phyloP scores from a whole-genome alignment of 2,329 filamentous ascomycete genomes.

The Pseudocercospora pini-densiflorae region DNA sequence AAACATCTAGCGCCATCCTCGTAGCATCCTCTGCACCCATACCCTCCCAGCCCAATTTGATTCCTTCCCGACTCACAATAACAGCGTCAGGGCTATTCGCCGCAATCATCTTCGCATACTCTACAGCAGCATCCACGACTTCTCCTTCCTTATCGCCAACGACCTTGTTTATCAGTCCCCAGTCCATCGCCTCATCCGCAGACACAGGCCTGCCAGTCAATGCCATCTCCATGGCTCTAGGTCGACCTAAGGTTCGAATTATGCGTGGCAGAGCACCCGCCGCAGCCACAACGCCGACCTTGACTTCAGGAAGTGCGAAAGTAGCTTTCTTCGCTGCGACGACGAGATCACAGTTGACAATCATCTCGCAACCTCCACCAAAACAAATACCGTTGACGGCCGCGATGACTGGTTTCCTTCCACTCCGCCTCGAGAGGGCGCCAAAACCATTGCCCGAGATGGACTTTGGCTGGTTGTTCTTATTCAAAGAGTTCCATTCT shows the following conservation, averaged over 20 bases:
- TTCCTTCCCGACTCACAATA: conserved; percentile 72
- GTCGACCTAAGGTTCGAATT: conserved; percentile 67
- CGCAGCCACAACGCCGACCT: conserved; percentile 70
- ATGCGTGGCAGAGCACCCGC: conserved; percentile 73
- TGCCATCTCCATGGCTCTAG: conserved; percentile 73
- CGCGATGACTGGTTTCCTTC: conserved; percentile 75
- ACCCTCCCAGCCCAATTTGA: conserved; percentile 74
- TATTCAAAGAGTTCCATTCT: conserved; percentile 43
- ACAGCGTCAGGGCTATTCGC: conserved; percentile 72
- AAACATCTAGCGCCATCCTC: conserved; percentile 59
- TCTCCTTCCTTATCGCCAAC: conserved; percentile 46
- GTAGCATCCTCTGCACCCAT: conserved; percentile 68
- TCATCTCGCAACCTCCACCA: conserved; percentile 78
- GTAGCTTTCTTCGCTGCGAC: conserved; percentile 62
- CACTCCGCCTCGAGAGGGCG: conserved; percentile 66
- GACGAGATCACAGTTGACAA: conserved; percentile 72
- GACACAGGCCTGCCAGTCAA: conserved; percentile 59
- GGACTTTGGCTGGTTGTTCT: conserved; percentile 27
- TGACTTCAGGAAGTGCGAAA: conserved; percentile 74
- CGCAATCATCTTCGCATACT: conserved; percentile 65
- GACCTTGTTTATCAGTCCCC: conserved; percentile 73
- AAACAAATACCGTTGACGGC: conserved; percentile 77
- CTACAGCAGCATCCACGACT: conserved; percentile 63
- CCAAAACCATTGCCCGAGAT: conserved; percentile 61
- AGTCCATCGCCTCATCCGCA: conserved; percentile 64